These are phyloP conservation scores for Moringa oleifera DNA, from an alignment of 345 rosid species.

Conservation along the genomic window DNA sequence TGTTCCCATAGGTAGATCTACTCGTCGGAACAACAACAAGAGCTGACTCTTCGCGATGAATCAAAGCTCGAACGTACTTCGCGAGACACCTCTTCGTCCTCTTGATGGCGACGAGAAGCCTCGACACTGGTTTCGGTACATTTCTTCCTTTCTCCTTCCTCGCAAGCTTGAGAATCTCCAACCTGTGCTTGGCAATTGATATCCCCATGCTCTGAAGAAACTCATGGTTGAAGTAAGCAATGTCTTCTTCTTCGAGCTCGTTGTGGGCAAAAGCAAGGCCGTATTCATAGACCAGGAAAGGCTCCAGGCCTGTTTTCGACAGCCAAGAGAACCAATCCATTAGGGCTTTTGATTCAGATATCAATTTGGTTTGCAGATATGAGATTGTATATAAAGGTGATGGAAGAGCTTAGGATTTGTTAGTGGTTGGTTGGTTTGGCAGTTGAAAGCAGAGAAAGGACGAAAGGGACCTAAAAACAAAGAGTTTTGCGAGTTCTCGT, in stretches of 20 bases:
- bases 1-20: conserved; percentile 28
- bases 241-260: conserved; percentile 84
- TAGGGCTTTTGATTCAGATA: conserved; percentile 1
- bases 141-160: conserved; percentile 33
- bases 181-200: conserved; percentile 89
- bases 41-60: conserved; percentile 44
- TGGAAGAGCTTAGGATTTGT: background rate
- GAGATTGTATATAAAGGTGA: conserved; percentile 1
- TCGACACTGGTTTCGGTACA: conserved; percentile 34
- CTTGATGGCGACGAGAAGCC: conserved; percentile 53
- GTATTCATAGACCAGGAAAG: conserved; percentile 72
- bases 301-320: conserved; percentile 65
- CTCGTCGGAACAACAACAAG: conserved; percentile 46
- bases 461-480: too few relatives aligned
- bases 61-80: conserved; percentile 43
- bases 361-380: conserved; percentile 5
- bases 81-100: conserved; percentile 50
- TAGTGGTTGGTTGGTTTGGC: background rate
- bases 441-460: too few relatives aligned
- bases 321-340: conserved; percentile 99
- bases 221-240: conserved; percentile 80
- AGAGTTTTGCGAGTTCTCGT: background rate
- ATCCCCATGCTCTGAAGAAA: conserved; percentile 97
- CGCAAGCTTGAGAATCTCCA: conserved; percentile 87
- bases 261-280: conserved; percentile 70